phyloP scores from a whole-genome alignment of 2,329 filamentous ascomycete species.

The Penicillium vulpinum region DNA sequence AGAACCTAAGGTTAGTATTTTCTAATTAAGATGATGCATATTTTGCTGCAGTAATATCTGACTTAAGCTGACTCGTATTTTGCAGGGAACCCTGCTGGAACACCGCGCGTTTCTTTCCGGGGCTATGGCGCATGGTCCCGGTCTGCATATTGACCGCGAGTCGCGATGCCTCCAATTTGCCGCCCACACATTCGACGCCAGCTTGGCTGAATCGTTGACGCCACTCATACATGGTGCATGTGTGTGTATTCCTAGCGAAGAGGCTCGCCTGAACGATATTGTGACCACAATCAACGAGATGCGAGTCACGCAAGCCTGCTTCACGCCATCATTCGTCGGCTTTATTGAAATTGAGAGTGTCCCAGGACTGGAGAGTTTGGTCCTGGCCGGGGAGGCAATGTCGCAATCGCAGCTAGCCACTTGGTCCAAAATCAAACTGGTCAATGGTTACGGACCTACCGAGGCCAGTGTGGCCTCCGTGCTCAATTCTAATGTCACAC shows the following conservation, averaged over 20 bases:
- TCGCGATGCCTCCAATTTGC: slow-evolving; percentile 61
- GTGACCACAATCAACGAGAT: slow-evolving; percentile 53
- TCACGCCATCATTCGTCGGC: slow-evolving; percentile 61
- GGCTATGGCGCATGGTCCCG: slow-evolving; percentile 54
- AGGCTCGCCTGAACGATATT: slow-evolving; percentile 53
- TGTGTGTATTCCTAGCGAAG: slow-evolving; percentile 57
- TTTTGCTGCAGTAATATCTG: background rate
- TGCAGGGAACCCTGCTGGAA: slow-evolving; percentile 61
- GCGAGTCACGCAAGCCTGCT: slow-evolving; percentile 55
- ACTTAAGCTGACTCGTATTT: slow-evolving; percentile 13
- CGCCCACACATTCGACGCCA: slow-evolving; percentile 58
- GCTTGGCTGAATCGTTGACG: slow-evolving; percentile 55
- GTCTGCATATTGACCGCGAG: slow-evolving; percentile 50
- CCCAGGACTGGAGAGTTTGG: slow-evolving; percentile 44
- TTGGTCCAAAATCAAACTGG: slow-evolving; percentile 40
- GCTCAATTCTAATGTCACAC: slow-evolving; percentile 35
- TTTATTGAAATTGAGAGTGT: slow-evolving; percentile 48
- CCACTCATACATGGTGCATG: slow-evolving; percentile 58
- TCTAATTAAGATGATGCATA: background rate
- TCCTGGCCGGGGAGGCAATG: slow-evolving; percentile 52
- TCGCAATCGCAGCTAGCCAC: slow-evolving; percentile 43
- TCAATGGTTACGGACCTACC: slow-evolving; percentile 49
- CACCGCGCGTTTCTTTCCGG: slow-evolving; percentile 61
- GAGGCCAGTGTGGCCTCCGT: slow-evolving; percentile 42
- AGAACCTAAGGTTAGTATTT: slow-evolving; percentile 48